These are phyloP conservation scores for Plantago elongata DNA, from an alignment of 257 asterid genomes.

Conservation along the genomic window DNA sequence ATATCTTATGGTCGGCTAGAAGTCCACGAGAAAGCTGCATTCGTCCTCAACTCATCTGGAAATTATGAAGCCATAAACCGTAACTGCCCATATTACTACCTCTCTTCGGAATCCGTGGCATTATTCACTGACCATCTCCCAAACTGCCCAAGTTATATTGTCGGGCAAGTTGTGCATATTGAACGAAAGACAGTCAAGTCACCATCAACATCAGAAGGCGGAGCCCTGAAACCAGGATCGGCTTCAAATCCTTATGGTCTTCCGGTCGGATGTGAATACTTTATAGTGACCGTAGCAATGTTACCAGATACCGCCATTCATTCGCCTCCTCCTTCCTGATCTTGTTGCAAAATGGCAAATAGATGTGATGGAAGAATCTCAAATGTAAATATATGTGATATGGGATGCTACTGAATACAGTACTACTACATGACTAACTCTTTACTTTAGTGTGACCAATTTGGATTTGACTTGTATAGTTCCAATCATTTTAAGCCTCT, in stretches of 20 bases:
- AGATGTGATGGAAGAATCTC: constrained; percentile 84
- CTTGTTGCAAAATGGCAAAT: constrained; percentile 50
- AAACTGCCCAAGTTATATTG: constrained; percentile 57
- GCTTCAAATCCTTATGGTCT: constrained; percentile 42
- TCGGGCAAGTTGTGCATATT: constrained; percentile 92
- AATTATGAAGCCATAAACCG: constrained; percentile 83
- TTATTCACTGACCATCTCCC: constrained; percentile 72
- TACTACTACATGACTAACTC: constrained; percentile 13
- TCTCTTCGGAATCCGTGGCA: constrained; percentile 89
- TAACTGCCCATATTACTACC: constrained; percentile 66
- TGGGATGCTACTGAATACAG: constrained; percentile 14
- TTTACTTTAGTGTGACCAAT: not conserved
- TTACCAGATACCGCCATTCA: constrained; percentile 72
- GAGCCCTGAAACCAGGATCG: constrained; percentile 40
- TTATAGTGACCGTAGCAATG: constrained; percentile 86
- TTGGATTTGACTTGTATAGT: constrained; percentile 3
- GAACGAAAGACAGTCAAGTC: constrained; percentile 60
- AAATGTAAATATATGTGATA: constrained; percentile 42
- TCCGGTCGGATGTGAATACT: constrained; percentile 81
- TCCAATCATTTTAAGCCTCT: not conserved
- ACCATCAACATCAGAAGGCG: constrained; percentile 37
- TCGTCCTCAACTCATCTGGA: constrained; percentile 71
- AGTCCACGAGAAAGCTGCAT: constrained; percentile 89
- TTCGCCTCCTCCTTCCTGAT: constrained; percentile 81
- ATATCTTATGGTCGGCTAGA: constrained; percentile 76